Evolutionary conservation across 108 stramenopile species (phyloP).

Genomic region (Skeletonema potamos): DNA sequence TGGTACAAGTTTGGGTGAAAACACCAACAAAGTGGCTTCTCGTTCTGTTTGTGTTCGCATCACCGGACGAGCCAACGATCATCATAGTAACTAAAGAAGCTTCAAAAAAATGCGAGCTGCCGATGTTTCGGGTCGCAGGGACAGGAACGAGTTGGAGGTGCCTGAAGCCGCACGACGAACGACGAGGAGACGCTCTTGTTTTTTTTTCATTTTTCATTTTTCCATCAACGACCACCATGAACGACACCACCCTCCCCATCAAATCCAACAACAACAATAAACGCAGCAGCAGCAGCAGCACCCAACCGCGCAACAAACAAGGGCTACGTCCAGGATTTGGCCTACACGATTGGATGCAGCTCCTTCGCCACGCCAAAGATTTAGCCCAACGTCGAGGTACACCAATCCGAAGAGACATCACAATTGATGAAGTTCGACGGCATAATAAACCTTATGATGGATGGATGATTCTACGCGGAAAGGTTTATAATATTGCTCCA

Average conservation of each 20-base stretch:
- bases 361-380: slow-evolving; percentile 57
- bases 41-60: background rate
- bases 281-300: background rate
- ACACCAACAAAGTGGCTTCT: too few relatives aligned
- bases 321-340: slow-evolving; percentile 67
- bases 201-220: background rate
- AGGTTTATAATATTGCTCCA: slow-evolving; percentile 92
- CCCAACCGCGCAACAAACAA: background rate
- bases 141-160: too few relatives aligned
- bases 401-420: slow-evolving; percentile 63
- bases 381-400: slow-evolving; percentile 64
- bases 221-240: slow-evolving; percentile 20
- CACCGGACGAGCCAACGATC: too few relatives aligned
- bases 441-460: slow-evolving; percentile 81
- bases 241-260: slow-evolving; percentile 41
- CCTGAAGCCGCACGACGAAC: too few relatives aligned
- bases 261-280: background rate
- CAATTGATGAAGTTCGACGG: slow-evolving; percentile 57
- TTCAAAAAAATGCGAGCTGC: too few relatives aligned
- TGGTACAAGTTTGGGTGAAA: too few relatives aligned
- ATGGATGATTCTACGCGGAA: slow-evolving; percentile 85
- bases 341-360: slow-evolving; percentile 78
- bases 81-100: too few relatives aligned
- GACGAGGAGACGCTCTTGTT: too few relatives aligned
- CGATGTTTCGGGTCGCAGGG: too few relatives aligned